Evolutionary conservation across 345 rosid species (phyloP).

Genomic region (Corchorus capsularis): DNA sequence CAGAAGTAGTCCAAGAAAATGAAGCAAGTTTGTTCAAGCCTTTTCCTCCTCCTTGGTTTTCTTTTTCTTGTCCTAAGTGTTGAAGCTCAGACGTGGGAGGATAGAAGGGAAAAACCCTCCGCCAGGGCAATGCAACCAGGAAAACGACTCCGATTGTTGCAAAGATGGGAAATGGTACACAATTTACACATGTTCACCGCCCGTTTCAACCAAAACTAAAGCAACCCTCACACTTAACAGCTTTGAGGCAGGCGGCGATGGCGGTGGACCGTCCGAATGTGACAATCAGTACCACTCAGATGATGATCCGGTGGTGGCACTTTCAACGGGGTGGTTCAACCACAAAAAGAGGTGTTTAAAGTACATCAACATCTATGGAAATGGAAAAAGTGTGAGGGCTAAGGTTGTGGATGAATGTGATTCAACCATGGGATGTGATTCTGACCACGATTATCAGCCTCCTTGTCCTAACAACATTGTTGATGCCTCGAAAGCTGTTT

Average conservation of each 20-base stretch:
- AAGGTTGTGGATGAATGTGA: slow-evolving; percentile 43
- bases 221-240: slow-evolving; percentile 8
- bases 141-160: background rate
- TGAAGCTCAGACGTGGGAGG: background rate
- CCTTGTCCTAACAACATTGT: slow-evolving; percentile 34
- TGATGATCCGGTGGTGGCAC: background rate
- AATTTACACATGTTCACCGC: slow-evolving; percentile 4
- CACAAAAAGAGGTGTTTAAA: slow-evolving; percentile 23
- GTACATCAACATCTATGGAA: slow-evolving; percentile 27
- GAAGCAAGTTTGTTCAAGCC: slow-evolving; percentile 8
- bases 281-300: background rate
- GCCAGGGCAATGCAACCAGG: background rate
- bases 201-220: background rate
- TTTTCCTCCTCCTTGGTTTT: background rate
- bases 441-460: slow-evolving; percentile 30
- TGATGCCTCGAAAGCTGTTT: slow-evolving; percentile 37
- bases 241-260: background rate
- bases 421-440: slow-evolving; percentile 32
- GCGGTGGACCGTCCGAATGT: background rate
- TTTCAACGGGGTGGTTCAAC: slow-evolving; percentile 38
- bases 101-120: slow-evolving; percentile 11
- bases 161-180: background rate
- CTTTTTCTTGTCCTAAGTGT: background rate
- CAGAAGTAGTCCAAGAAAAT: background rate
- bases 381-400: slow-evolving; percentile 33